Evolutionary conservation across 352 stramenopile genomes (phyloP).

Genomic region (Pythium pyrilobum): DNA sequence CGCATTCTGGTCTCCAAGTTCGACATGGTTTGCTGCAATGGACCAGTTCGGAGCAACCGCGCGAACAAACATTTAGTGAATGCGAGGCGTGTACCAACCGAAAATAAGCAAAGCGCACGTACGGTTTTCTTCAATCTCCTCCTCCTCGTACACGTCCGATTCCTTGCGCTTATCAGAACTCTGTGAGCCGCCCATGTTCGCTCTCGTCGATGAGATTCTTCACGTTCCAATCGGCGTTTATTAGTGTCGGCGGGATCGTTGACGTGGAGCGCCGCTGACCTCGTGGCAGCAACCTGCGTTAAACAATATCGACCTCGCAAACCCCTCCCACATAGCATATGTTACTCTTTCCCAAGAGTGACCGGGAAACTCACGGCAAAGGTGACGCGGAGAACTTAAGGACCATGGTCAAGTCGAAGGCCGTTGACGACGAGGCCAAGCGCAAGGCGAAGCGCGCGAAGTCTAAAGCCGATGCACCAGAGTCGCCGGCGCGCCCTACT

Average conservation of each 20-base stretch:
- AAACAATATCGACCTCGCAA: constrained; percentile 1
- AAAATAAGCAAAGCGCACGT: constrained; percentile 3
- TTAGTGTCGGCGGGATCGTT: constrained; percentile 9
- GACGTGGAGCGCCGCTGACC: constrained; percentile 15
- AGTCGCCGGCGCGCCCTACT: constrained; percentile 16
- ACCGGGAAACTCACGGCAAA: constrained; percentile 4
- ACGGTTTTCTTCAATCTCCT: constrained; percentile 68
- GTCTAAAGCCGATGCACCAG: constrained; percentile 27
- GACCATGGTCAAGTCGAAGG: constrained; percentile 55
- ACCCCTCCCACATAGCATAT: constrained; percentile 6
- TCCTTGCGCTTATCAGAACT: constrained; percentile 44
- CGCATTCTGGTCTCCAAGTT: constrained; percentile 80
- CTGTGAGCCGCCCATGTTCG: constrained; percentile 36
- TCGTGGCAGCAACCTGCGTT: constrained; percentile 4
- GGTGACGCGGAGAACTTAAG: background rate
- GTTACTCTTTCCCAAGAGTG: constrained; percentile 1
- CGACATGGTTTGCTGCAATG: constrained; percentile 47
- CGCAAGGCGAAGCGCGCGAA: constrained; percentile 64
- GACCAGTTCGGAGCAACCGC: background rate
- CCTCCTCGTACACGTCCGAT: constrained; percentile 39
- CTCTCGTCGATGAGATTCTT: background rate
- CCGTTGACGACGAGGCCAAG: constrained; percentile 59
- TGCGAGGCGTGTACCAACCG: too few relatives aligned
- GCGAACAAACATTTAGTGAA: background rate
- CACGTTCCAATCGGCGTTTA: constrained; percentile 3